Base-by-base conservation (phyloP, 306 rosid species). In the Lathyrus aphaca region DNA sequence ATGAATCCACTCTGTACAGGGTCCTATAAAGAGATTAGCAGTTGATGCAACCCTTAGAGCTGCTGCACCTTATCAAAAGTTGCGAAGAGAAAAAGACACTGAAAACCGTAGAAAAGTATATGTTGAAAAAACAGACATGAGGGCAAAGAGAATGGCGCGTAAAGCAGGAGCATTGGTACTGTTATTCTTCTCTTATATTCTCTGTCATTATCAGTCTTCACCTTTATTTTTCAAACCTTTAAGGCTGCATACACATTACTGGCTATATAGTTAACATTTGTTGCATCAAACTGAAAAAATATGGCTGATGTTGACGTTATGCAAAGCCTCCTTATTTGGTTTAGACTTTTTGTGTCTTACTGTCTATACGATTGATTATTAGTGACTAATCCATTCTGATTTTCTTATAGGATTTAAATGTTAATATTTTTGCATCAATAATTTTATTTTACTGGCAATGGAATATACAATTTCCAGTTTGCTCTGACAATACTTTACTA, bases 41-140 rank as follows among this genome's bases (percentile, higher is more conserved):
- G 97, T 93, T 69, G 98, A 90, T 82, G 97, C 98, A 76, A 93
- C 98, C 58, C 96, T 90, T 66, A 93, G 98, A 78, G 96, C 96
- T 59, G 98, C 98, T 69, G 97, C 98, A 69, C 98, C 97, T 37
- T 93, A 88, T 83, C 98, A 93, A 75, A 93, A 90, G 80, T 81
- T 93, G 89, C 90, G 98, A 56, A 90, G 78, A 86, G 98, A 78
- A 72, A 88, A 84, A 80, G 80, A 86, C 77, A 14, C 89, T 32
- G 88, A 79, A 74, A 88, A 45, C n/a, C 72, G 44, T 61, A 82
- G 94, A 83, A 93, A 93, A 84, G 98, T 93, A 82, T 93, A 59
- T 80, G 94, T 93, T 56, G 98, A 93, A 81, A 90, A 90, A 85
- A 76, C 85, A 78, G 98, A 93, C 72, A 93, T 93, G 94, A 84